phyloP scores from a whole-genome alignment of 169 alveolate genomes.

The Miamiensis avidus region DNA sequence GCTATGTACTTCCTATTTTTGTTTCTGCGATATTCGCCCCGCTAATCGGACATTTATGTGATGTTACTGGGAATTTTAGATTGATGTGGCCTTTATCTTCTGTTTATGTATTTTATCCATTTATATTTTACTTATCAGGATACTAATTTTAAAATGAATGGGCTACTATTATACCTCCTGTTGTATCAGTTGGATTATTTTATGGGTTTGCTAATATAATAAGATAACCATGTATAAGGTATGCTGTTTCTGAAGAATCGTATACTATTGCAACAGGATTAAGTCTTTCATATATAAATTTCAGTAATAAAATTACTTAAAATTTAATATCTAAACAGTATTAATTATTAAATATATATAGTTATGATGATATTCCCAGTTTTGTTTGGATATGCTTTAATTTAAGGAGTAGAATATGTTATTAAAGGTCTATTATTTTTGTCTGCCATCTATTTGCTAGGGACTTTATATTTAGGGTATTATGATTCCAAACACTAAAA shows the following conservation, averaged over 20 bases:
- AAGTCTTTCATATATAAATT: background rate
- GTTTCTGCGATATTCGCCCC: background rate
- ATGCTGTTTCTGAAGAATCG: background rate
- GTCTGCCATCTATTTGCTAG: background rate
- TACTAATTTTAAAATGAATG: no score
- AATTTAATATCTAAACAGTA: background rate
- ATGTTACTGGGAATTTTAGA: background rate
- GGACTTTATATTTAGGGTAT: background rate
- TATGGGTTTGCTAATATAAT: background rate
- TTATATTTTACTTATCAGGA: background rate
- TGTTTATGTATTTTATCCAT: background rate
- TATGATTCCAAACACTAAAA: background rate
- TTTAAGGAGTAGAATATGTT: background rate
- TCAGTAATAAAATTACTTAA: background rate
- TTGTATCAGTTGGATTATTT: background rate
- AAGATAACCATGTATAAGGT: background rate
- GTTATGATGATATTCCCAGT: background rate
- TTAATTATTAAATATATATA: no score
- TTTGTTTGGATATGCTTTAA: background rate
- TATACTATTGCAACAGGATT: background rate
- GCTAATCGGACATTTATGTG: background rate
- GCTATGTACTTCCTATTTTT: background rate
- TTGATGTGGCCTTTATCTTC: background rate
- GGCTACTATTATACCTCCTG: background rate
- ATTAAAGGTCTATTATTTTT: no score